Base-by-base conservation (phyloP, 768 basidiomycete species). In the Suillus alpinus region DNA sequence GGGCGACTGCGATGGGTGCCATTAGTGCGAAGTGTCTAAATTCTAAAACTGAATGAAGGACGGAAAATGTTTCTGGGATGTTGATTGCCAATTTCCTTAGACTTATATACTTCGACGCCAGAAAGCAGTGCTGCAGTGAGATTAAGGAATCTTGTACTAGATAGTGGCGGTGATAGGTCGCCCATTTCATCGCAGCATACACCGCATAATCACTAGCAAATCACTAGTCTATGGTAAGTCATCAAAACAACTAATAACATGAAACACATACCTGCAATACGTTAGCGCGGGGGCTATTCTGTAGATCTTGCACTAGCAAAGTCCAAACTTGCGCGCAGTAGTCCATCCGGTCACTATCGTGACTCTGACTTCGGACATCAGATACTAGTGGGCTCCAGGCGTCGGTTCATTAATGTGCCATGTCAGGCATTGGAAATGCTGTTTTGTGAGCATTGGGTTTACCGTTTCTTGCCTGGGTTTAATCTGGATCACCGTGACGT, bases 21-120 rank as follows among this genome's bases (percentile, higher is more conserved):
- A 64, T 64, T 26, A 26, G 3, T 62, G 51, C 31, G n/a, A 34
- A 18, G 9, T n/a, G 32, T 61, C 32, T 34, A 34, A 49, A 47
- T 36, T 43, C n/a, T 52, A 55, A 52, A 20, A 20, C 1, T 0
- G 20, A 23, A 34, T 1, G 34, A 36, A 20, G 7, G 4, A 36
- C 7, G 7, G 12, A 20, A 36, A 36, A 23, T 20, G 20, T n/a
- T 18, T 31, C 18, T 50, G 18, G 41, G 23, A 57, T 23, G 6
- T 46, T 61, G 32, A 6, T 31, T 26, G 55, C 56, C 36, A 44
- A 18, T 43, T 41, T 61, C 58, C 51, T 57, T 18, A 39, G 37
- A 58, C 53, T 59, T 67, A 65, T 71, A 72, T 71, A 72, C 57
- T 20, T 51, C 23, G 56, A 39, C 3, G 10, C 14, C 23, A 29